phyloP scores from a whole-genome alignment of 139 green algal genomes.

The Limnomonas spitsbergensis region DNA sequence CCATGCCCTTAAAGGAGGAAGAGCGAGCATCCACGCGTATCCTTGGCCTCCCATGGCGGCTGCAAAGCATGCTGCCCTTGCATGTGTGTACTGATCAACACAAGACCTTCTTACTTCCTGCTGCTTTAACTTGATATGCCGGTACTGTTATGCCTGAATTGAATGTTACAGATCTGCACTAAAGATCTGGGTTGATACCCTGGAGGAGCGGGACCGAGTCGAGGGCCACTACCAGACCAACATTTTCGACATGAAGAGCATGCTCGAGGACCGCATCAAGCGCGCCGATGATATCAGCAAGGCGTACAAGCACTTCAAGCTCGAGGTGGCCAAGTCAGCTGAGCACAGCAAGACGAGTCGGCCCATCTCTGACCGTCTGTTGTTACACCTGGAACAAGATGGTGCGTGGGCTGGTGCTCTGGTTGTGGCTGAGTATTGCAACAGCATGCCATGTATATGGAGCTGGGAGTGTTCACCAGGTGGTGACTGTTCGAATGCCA shows the following conservation, averaged over 20 bases:
- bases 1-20: too few species aligned
- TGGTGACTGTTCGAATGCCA: too few species aligned
- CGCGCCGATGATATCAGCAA: slow-evolving; percentile 54
- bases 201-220: slow-evolving; percentile 48
- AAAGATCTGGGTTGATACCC: slow-evolving; percentile 55
- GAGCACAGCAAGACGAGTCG: slow-evolving; percentile 52
- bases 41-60: too few species aligned
- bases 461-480: too few species aligned
- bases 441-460: too few species aligned
- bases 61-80: too few species aligned
- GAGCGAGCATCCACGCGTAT: too few species aligned
- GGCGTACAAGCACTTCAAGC: slow-evolving; percentile 59
- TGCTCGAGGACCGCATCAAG: slow-evolving; percentile 51
- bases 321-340: slow-evolving; percentile 56
- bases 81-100: too few species aligned
- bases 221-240: slow-evolving; percentile 52
- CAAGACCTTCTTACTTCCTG: too few species aligned
- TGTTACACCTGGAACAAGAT: slow-evolving; percentile 46
- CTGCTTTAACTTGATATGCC: too few species aligned
- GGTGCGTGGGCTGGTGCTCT: slow-evolving; percentile 40
- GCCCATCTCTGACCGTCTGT: slow-evolving; percentile 46
- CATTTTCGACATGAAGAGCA: slow-evolving; percentile 52
- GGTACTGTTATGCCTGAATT: too few species aligned
- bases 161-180: slow-evolving; percentile 46
- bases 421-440: too few species aligned